phyloP scores from a whole-genome alignment of 257 asterid species.

The Solanum etuberosum region DNA sequence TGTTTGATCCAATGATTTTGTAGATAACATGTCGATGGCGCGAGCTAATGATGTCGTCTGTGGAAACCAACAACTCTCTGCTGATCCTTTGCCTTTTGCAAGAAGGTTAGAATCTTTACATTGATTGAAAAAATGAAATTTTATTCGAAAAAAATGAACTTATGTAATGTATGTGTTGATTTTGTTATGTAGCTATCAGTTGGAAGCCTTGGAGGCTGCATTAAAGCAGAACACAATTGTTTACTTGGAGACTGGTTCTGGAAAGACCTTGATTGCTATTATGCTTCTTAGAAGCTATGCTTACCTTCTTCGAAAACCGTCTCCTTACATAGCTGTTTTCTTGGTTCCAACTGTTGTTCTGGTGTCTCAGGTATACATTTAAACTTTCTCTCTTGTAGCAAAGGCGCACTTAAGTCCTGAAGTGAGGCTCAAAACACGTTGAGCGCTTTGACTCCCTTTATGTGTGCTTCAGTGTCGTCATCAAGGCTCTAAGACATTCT shows the following conservation, averaged over 20 bases:
- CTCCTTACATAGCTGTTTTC: conserved; percentile 53
- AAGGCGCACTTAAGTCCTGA: neutral
- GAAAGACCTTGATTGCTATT: conserved; percentile 67
- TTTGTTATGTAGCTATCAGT: conserved; percentile 46
- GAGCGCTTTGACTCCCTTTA: neutral
- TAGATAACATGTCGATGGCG: conserved; percentile 2
- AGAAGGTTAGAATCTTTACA: conserved; percentile 27
- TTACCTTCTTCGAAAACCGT: conserved; percentile 43
- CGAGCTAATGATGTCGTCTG: conserved; percentile 9
- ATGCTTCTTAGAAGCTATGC: conserved; percentile 79
- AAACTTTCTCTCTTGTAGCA: neutral
- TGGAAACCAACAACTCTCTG: conserved; percentile 14
- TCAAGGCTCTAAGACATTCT: neutral
- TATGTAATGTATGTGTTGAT: neutral
- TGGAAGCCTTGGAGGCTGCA: conserved; percentile 71
- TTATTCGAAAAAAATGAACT: neutral
- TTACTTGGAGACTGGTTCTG: conserved; percentile 76
- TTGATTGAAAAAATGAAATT: neutral
- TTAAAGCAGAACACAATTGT: conserved; percentile 57
- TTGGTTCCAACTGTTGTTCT: conserved; percentile 78
- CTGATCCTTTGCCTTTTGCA: conserved; percentile 36
- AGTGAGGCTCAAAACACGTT: neutral
- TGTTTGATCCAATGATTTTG: neutral
- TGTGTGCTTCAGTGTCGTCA: neutral
- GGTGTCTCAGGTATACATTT: conserved; percentile 41